phyloP scores from a whole-genome alignment of 192 early-diverging fungal genomes.

The Gryganskiella cystojenkinii region DNA sequence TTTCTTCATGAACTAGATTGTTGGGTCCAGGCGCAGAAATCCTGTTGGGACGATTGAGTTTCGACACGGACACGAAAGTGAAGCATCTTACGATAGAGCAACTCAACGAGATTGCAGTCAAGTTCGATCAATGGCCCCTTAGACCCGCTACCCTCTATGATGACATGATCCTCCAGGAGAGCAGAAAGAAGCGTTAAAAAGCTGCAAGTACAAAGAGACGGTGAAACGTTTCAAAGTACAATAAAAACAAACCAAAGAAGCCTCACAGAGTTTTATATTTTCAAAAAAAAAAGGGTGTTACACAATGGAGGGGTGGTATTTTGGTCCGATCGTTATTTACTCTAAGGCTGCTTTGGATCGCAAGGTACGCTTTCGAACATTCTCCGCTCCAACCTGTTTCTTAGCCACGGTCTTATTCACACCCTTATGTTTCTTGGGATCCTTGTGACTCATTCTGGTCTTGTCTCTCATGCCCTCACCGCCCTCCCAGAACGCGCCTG shows the following conservation, averaged over 20 bases:
- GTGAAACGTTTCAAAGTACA: no score
- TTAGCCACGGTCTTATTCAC: slow-evolving; percentile 40
- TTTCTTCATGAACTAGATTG: slow-evolving; percentile 25
- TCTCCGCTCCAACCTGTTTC: slow-evolving; percentile 46
- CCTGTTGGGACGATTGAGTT: slow-evolving; percentile 55
- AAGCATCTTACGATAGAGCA: slow-evolving; percentile 59
- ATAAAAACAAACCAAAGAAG: no score
- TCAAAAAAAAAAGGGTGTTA: slow-evolving; percentile 2
- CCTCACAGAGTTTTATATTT: background rate
- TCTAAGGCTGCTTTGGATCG: background rate
- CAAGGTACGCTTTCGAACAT: slow-evolving; percentile 21
- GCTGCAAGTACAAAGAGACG: background rate
- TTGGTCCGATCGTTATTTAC: background rate
- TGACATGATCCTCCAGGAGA: slow-evolving; percentile 51
- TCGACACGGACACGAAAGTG: slow-evolving; percentile 50
- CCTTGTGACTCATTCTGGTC: slow-evolving; percentile 80
- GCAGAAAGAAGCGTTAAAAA: slow-evolving; percentile 21
- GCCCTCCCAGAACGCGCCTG: slow-evolving; percentile 89
- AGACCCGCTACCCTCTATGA: slow-evolving; percentile 59
- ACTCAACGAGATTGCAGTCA: slow-evolving; percentile 58
- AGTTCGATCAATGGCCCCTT: slow-evolving; percentile 67
- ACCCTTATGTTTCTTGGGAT: slow-evolving; percentile 27
- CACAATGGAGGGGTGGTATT: background rate
- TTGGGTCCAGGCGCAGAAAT: slow-evolving; percentile 67
- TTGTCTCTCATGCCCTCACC: slow-evolving; percentile 85